phyloP scores from a whole-genome alignment of 306 rosid species.

The Castanea mollissima region DNA sequence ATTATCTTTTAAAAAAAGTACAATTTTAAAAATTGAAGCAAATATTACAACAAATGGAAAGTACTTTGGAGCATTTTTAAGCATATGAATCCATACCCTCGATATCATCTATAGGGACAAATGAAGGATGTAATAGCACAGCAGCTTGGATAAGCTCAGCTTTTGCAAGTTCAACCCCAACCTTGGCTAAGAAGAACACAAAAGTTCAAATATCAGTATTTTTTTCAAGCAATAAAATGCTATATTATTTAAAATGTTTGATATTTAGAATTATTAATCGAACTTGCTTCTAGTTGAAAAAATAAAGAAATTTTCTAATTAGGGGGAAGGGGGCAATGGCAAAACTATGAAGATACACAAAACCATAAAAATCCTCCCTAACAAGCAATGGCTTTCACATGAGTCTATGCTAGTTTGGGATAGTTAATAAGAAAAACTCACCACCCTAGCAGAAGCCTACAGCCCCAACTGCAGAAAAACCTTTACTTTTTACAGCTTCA shows the following conservation, averaged over 20 bases:
- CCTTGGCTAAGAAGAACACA: conserved; percentile 50
- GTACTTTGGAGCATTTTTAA: background rate
- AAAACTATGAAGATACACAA: background rate
- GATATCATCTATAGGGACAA: conserved; percentile 59
- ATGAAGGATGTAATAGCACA: conserved; percentile 67
- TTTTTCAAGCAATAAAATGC: background rate
- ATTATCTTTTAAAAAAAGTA: too few relatives aligned
- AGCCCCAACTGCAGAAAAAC: conserved; percentile 60
- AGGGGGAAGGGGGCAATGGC: too few relatives aligned
- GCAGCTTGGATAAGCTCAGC: conserved; percentile 46
- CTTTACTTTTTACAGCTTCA: conserved; percentile 55
- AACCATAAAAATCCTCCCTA: background rate
- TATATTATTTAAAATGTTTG: background rate
- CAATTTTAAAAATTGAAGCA: too few relatives aligned
- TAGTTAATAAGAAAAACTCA: conserved; percentile 20
- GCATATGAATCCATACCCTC: conserved; percentile 42
- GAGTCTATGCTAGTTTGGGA: background rate
- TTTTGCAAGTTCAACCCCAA: conserved; percentile 61
- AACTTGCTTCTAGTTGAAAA: background rate
- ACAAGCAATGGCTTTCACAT: too few relatives aligned
- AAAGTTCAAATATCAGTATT: background rate
- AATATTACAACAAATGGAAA: too few relatives aligned
- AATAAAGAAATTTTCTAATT: too few relatives aligned
- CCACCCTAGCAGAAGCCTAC: conserved; percentile 81
- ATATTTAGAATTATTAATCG: background rate